phyloP scores from a whole-genome alignment of 1,284 basidiomycete species.

The Mycocalia duriaeana region DNA sequence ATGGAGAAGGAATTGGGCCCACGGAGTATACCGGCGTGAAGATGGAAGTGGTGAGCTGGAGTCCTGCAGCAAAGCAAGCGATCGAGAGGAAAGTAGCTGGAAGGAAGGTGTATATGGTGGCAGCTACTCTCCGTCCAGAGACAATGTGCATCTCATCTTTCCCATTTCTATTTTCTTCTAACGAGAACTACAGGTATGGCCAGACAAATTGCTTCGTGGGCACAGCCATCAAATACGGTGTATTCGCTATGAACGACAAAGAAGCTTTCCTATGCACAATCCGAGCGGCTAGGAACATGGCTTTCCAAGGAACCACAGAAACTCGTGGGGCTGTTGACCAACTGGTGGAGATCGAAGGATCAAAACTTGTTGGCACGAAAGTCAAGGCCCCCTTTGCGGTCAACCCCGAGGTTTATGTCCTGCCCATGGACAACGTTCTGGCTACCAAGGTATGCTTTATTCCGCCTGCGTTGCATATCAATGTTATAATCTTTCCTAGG shows the following conservation, averaged over 20 bases:
- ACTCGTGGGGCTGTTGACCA: conserved; percentile 70
- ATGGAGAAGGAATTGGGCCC: conserved; percentile 92
- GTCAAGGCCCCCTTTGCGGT: conserved; percentile 86
- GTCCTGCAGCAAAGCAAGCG: conserved; percentile 51
- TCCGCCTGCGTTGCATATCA: conserved; percentile 1
- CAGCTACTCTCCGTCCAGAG: conserved; percentile 94
- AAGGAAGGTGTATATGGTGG: conserved; percentile 87
- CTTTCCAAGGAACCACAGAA: conserved; percentile 84
- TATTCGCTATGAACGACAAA: conserved; percentile 82
- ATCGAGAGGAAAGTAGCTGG: conserved; percentile 69
- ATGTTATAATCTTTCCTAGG: conserved; percentile 54
- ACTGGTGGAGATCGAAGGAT: conserved; percentile 74
- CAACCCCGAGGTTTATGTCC: conserved; percentile 86
- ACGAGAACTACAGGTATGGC: too few species aligned
- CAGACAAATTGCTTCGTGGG: conserved; percentile 99
- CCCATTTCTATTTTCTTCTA: too few species aligned
- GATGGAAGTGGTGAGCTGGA: conserved; percentile 90
- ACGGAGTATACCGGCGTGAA: conserved; percentile 97
- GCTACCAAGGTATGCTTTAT: conserved; percentile 70
- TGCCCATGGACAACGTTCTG: conserved; percentile 97
- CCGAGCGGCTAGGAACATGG: conserved; percentile 95
- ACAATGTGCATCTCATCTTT: too few species aligned
- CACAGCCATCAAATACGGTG: conserved; percentile 85
- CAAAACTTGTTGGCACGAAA: conserved; percentile 83
- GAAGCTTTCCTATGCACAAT: conserved; percentile 90